Conservation (phyloP, 1,139 yeast genomes). For the Chernovozyma sophiae-reginae region DNA sequence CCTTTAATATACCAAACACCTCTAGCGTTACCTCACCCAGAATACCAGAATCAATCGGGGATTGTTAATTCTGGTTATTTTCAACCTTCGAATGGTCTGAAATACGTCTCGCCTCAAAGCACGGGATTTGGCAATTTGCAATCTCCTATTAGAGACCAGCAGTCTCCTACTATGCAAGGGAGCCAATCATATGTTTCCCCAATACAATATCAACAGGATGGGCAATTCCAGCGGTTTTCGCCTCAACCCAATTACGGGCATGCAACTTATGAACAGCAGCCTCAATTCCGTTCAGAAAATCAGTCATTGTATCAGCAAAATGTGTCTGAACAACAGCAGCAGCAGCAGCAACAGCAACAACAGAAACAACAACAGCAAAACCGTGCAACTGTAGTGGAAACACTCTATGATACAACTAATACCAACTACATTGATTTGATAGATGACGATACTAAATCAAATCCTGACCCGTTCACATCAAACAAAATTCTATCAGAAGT, state of each 20-base stretch:
- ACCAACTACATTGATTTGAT: constrained; percentile 13
- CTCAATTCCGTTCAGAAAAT: constrained; percentile 5
- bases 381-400: neutral
- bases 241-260: neutral
- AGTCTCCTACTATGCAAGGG: neutral
- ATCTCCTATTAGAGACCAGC: neutral
- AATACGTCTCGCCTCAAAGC: neutral
- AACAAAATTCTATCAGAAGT: neutral
- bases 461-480: neutral
- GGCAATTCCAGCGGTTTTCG: neutral
- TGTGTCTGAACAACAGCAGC: constrained; percentile 13
- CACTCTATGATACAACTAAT: constrained; percentile 1
- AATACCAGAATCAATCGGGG: neutral
- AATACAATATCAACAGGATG: neutral
- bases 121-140: neutral
- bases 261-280: neutral
- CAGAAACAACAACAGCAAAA: neutral
- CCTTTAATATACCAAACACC: constrained; percentile 34
- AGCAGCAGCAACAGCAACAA: constrained; percentile 9
- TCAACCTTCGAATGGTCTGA: neutral
- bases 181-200: neutral
- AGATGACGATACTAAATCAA: constrained; percentile 15
- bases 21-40: constrained; percentile 26
- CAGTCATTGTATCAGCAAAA: constrained; percentile 17
- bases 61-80: too few relatives aligned